Evolutionary conservation across 352 stramenopile genomes (phyloP), one percentile per base, ranked within the genome.

Genomic region (Phytophthora ohioensis): DNA sequence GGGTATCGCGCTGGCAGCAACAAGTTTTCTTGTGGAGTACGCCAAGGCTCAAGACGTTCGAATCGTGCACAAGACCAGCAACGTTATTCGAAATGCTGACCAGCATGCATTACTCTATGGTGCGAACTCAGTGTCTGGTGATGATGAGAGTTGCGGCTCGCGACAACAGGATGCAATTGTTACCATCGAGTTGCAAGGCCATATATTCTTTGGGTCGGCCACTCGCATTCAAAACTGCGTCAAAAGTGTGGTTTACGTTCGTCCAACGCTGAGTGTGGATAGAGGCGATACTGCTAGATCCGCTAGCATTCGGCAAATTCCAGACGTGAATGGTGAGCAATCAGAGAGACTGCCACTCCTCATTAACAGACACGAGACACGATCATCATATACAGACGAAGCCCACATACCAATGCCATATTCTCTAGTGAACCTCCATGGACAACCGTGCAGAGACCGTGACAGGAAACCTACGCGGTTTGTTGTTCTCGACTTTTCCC

Each of bases 1-100:
- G 3, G 81, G 83, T 0, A 69, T 91, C 36, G 78, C 59, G 0
- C 43, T 91, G 1, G 80, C 83, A 42, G 83, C 81, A 46, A 90
- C 98, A 58, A 69, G 92, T 43, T 81, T 92, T 15, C 89, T 97
- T 13, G 83, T 98, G 17, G 72, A 95, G 10, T 80, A 97, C 41
- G 85, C 91, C 9, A 84, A 82, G 21, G 74, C 71, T 9, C 85
- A 93, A 62, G 78, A 83, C 27, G 80, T 93, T 47, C 71, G 73
- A 47, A 68, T 85, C 21, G 77, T 86, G 31, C 69, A 84, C 56
- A 88, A 90, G 61, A 90, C 79, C 6, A 91, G 83, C 59, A 90
- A 88, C 48, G 76, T 89, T 27, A 80, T 89, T 38, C 81, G 80
- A 17, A 91, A 90, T 62, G 76, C 82, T 47, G 73, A 92, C 38